Evolutionary conservation across 2,329 filamentous ascomycete species (phyloP), one percentile per base, ranked within the genome.

Genomic region (Zymoseptoria brevis): DNA sequence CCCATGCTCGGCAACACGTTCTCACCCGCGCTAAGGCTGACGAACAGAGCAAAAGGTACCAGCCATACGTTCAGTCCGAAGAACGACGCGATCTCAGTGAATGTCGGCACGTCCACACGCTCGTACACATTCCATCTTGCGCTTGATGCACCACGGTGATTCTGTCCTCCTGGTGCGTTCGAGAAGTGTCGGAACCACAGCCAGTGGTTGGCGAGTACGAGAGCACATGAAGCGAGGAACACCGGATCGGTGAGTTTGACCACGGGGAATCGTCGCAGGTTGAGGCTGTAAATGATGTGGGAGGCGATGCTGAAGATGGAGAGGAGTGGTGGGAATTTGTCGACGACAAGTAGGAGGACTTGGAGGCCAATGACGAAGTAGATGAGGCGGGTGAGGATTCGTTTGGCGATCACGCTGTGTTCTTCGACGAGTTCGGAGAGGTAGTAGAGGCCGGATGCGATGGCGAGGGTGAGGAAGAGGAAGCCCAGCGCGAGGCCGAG

Each of bases 401-500:
- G 89, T 73, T 96, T 96, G 11, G 92, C 89, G 63, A 96, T 76
- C 9, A 97, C 93, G 3, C 93, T 96, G 73, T 99, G 93, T 75
- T 99, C 94, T 77, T 99, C 94, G 62, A 99, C 94, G 13, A 97
- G 86, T 75, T 99, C 94, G 22, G 93, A 96, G 57, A 99, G 87
- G 75, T 99, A 99, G 79, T 99, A 99, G 24, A 99, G 85, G 45
- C 94, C 94, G n/a, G 91, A 96, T 48, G 94, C 94, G 72, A 99
- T 97, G 58, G 93, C 91, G 62, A 99, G 81, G 19, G 94, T 97
- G 66, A 99, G 80, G 77, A 99, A 97, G 70, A 84, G 85, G 79
- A 99, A 99, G 73, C 93, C 93, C 62, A 96, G 79, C 64, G 91
- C 77, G 67, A 95, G 85, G 71, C 94, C 94, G 35, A 91, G 75